Evolutionary conservation across 257 asterid genomes (phyloP).

Genomic region (Schizonepeta tenuifolia): DNA sequence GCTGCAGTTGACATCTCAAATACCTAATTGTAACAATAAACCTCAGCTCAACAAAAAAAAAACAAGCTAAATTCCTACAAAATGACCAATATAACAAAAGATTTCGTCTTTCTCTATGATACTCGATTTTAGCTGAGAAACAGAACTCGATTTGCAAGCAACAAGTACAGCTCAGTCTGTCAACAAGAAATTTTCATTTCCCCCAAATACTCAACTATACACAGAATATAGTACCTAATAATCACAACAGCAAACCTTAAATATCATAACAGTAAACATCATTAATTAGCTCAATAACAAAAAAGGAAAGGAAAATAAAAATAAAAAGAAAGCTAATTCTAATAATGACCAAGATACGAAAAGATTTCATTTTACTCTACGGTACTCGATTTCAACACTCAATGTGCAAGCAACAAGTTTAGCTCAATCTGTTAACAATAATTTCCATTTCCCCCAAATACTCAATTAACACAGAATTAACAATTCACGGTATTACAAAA

Average conservation of each 20-base stretch:
- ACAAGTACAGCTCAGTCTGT: no score
- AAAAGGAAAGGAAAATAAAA: not conserved
- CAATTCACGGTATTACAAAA: not conserved
- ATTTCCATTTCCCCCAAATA: not conserved
- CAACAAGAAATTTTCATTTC: no score
- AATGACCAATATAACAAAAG: not conserved
- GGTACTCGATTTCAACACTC: not conserved
- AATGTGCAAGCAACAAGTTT: not conserved
- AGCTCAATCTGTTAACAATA: not conserved
- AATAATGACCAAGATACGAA: not conserved
- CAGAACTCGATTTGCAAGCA: no score
- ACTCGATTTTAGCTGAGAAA: not conserved
- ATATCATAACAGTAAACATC: not conserved
- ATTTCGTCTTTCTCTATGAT: not conserved
- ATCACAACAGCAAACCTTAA: not conserved
- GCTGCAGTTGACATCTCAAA: constrained; percentile 71
- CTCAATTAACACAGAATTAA: not conserved
- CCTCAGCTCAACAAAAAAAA: not conserved
- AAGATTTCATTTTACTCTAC: not conserved
- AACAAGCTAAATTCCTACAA: not conserved
- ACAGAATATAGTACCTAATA: not conserved
- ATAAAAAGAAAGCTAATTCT: not conserved
- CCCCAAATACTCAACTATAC: not conserved
- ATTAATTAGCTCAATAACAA: not conserved
- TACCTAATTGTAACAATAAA: constrained; percentile 32